A percentile compares a stretch with the other conserved stretches of the same genome.
Evolutionary conservation across 768 basidiomycete species (phyloP).

Genomic region (Rhizopogon sp.): DNA sequence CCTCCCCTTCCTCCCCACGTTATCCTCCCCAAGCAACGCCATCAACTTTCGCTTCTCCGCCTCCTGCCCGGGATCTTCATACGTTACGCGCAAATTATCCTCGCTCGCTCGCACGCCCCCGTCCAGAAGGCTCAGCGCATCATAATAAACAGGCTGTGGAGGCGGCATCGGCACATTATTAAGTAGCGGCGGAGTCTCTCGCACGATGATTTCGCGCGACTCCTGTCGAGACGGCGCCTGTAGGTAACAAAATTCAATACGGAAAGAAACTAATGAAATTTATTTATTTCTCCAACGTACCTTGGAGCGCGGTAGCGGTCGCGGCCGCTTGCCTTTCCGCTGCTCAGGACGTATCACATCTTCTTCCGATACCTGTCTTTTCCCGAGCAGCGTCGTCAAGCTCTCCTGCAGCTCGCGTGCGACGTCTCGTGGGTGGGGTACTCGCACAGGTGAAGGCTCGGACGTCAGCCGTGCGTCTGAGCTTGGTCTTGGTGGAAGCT

Average conservation of each 20-base stretch:
- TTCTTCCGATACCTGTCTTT: conserved; percentile 46
- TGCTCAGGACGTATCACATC: conserved; percentile 21
- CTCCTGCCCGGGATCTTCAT: conserved; percentile 62
- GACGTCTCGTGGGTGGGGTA: conserved; percentile 38
- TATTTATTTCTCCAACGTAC: conserved; percentile 16
- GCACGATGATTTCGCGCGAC: conserved; percentile 23
- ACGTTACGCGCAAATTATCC: conserved; percentile 54
- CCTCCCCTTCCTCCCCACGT: conserved; percentile 10
- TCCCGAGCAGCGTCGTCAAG: conserved; percentile 65
- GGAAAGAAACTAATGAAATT: too few relatives aligned
- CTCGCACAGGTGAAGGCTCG: conserved; percentile 26
- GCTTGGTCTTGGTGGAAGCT: conserved; percentile 24
- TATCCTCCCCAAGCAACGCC: conserved; percentile 40
- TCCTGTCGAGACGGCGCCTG: conserved; percentile 36
- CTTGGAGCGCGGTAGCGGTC: conserved; percentile 33
- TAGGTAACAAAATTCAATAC: not conserved
- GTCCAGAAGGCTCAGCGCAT: conserved; percentile 26
- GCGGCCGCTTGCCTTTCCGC: conserved; percentile 29
- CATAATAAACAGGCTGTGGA: conserved; percentile 12
- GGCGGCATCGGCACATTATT: not conserved
- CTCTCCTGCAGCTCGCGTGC: conserved; percentile 65
- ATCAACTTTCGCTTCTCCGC: conserved; percentile 56
- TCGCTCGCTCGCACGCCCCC: conserved; percentile 26
- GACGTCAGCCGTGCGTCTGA: conserved; percentile 10
- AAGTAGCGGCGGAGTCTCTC: conserved; percentile 7